Evolutionary conservation across 2,329 filamentous ascomycete species (phyloP).

Genomic region (Clarireedia sp.): DNA sequence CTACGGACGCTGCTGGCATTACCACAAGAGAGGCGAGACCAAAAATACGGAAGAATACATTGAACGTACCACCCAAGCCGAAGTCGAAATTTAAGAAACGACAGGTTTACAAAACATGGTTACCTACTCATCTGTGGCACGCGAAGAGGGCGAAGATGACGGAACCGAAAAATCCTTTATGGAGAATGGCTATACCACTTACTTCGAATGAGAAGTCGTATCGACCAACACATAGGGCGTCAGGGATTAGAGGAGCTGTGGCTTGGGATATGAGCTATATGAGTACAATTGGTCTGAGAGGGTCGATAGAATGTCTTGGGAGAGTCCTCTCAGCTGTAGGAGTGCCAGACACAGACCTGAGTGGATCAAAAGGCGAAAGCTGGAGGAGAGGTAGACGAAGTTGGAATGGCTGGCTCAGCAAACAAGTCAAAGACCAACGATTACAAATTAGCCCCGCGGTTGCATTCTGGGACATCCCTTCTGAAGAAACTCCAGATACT

Average conservation of each 20-base stretch:
- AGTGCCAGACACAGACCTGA: slow-evolving; percentile 50
- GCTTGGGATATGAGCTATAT: slow-evolving; percentile 95
- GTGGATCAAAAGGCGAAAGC: slow-evolving; percentile 56
- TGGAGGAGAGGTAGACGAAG: slow-evolving; percentile 60
- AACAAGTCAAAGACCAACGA: slow-evolving; percentile 44
- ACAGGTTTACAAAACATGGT: slow-evolving; percentile 82
- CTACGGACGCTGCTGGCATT: slow-evolving; percentile 24
- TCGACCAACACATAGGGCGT: slow-evolving; percentile 74
- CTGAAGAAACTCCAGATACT: slow-evolving; percentile 15
- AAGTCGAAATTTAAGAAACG: slow-evolving; percentile 72
- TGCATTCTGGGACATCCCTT: slow-evolving; percentile 59
- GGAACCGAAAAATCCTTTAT: slow-evolving; percentile 66
- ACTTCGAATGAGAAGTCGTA: slow-evolving; percentile 88
- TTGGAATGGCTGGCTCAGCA: slow-evolving; percentile 50
- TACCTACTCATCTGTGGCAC: slow-evolving; percentile 91
- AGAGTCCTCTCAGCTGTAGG: slow-evolving; percentile 60
- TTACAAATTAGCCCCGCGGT: slow-evolving; percentile 64
- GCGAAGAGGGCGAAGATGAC: slow-evolving; percentile 90
- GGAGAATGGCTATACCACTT: slow-evolving; percentile 80
- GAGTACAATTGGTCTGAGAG: slow-evolving; percentile 74
- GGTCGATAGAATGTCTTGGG: slow-evolving; percentile 53
- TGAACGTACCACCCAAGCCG: slow-evolving; percentile 56
- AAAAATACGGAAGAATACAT: slow-evolving; percentile 61
- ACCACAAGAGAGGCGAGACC: slow-evolving; percentile 42
- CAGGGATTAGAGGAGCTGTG: slow-evolving; percentile 66